Evolutionary conservation across 345 rosid genomes (phyloP).

Genomic region (Pistacia integerrima): DNA sequence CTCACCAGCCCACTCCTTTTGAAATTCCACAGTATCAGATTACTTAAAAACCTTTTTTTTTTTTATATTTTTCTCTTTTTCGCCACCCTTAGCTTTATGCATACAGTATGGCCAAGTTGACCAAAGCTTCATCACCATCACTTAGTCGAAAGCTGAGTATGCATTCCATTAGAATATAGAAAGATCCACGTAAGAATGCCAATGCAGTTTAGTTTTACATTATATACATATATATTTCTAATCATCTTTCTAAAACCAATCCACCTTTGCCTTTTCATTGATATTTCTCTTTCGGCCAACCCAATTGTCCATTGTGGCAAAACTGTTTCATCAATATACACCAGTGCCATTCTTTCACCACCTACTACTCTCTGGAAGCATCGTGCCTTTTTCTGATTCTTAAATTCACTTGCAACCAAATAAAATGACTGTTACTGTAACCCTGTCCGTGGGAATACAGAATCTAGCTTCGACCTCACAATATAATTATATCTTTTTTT

Average conservation of each 20-base stretch:
- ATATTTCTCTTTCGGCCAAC: constrained; percentile 43
- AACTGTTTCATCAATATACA: constrained; percentile 33
- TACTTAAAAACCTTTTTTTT: not conserved
- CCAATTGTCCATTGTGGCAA: constrained; percentile 31
- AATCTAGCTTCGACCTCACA: constrained; percentile 7
- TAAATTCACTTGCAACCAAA: constrained; percentile 19
- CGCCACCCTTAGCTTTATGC: constrained; percentile 26
- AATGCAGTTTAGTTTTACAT: constrained; percentile 4
- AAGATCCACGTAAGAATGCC: constrained; percentile 34
- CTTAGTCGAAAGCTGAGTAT: constrained; percentile 50
- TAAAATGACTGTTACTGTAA: constrained; percentile 11
- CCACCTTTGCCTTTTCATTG: constrained; percentile 19
- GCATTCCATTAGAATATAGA: constrained; percentile 53
- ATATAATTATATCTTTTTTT: not conserved
- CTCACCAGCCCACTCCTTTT: constrained; percentile 34
- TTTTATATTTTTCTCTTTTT: constrained; percentile 10
- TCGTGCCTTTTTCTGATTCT: constrained; percentile 24
- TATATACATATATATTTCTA: not conserved
- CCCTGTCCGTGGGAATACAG: constrained; percentile 8
- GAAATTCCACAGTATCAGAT: constrained; percentile 26
- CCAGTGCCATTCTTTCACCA: constrained; percentile 18
- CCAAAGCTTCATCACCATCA: constrained; percentile 26
- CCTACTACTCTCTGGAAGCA: constrained; percentile 25
- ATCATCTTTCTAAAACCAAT: constrained; percentile 36
- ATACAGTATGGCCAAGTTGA: constrained; percentile 48